Evolutionary conservation across 2,329 filamentous ascomycete genomes (phyloP).

Genomic region (Phyllosticta capitalensis): DNA sequence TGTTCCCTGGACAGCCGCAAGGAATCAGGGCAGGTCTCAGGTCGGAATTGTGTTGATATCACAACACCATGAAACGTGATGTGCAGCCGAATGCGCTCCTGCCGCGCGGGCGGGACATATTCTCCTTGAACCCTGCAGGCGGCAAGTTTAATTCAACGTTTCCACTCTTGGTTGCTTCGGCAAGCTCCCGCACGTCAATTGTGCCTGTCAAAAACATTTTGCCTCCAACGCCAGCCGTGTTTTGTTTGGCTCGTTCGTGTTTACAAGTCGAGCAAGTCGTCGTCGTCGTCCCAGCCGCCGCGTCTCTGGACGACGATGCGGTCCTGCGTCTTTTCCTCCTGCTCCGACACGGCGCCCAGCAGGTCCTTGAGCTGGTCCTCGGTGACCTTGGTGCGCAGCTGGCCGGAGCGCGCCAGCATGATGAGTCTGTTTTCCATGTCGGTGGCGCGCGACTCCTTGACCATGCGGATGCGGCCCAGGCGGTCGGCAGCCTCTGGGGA

Average conservation of each 20-base stretch:
- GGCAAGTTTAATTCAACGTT: neutral
- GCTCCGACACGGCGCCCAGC: constrained; percentile 71
- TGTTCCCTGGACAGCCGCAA: neutral
- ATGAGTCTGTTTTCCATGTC: constrained; percentile 92
- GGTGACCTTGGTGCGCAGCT: constrained; percentile 77
- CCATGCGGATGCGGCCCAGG: constrained; percentile 84
- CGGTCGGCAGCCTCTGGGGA: constrained; percentile 89
- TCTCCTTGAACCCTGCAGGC: neutral
- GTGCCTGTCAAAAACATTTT: constrained; percentile 2
- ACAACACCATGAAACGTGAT: neutral
- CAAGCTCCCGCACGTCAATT: neutral
- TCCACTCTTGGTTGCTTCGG: neutral
- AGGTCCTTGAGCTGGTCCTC: constrained; percentile 92
- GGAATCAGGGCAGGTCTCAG: neutral
- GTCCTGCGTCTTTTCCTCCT: constrained; percentile 54
- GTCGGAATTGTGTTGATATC: neutral
- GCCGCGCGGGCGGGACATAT: neutral
- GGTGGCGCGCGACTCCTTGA: constrained; percentile 82
- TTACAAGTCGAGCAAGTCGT: constrained; percentile 36
- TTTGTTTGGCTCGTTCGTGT: neutral
- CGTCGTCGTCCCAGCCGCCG: constrained; percentile 66
- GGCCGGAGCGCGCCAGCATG: constrained; percentile 78
- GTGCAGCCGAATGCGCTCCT: neutral
- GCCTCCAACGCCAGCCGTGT: neutral
- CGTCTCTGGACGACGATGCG: constrained; percentile 80